These are phyloP conservation scores for Takakia lepidozioides DNA, from an alignment of 225 moss, liverwort and hornwort genomes.

Conservation along the genomic window DNA sequence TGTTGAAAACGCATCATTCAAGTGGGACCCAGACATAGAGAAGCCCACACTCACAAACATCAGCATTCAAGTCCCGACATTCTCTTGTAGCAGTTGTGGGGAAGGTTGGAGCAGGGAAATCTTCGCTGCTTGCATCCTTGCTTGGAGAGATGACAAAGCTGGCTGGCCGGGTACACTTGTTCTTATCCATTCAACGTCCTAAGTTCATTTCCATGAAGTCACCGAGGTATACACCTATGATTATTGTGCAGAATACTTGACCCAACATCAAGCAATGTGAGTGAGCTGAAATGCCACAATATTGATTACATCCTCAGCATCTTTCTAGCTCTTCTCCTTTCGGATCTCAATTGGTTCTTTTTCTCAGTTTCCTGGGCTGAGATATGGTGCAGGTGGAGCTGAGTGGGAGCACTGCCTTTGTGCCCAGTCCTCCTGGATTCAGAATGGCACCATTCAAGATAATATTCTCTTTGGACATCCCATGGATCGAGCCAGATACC, in stretches of 20 bases:
- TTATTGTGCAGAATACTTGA: no score
- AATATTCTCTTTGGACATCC: no score
- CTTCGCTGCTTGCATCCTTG: conserved; percentile 65
- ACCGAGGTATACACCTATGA: no score
- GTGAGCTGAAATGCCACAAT: background rate
- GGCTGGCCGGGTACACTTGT: conserved; percentile 50
- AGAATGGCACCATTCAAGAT: conserved; percentile 81
- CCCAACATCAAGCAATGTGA: no score
- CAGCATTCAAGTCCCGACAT: conserved; percentile 36
- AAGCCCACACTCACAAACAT: conserved; percentile 36
- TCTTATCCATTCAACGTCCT: background rate
- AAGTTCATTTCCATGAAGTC: no score
- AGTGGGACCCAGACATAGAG: conserved; percentile 56
- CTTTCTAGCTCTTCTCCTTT: background rate
- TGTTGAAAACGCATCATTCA: conserved; percentile 54
- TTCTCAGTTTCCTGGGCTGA: no score
- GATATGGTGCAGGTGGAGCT: conserved; percentile 48
- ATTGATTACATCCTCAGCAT: background rate
- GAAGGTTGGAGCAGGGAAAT: conserved; percentile 86
- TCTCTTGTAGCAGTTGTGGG: conserved; percentile 80
- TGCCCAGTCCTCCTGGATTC: conserved; percentile 93
- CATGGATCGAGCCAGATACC: conserved; percentile 51
- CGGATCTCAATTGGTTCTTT: no score
- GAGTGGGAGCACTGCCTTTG: conserved; percentile 72
- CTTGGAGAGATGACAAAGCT: conserved; percentile 81